A percentile compares a stretch with the other conserved stretches of the same genome.
Evolutionary conservation across 805 yeast genomes (phyloP).

Genomic region (Zygoascus tannicola): DNA sequence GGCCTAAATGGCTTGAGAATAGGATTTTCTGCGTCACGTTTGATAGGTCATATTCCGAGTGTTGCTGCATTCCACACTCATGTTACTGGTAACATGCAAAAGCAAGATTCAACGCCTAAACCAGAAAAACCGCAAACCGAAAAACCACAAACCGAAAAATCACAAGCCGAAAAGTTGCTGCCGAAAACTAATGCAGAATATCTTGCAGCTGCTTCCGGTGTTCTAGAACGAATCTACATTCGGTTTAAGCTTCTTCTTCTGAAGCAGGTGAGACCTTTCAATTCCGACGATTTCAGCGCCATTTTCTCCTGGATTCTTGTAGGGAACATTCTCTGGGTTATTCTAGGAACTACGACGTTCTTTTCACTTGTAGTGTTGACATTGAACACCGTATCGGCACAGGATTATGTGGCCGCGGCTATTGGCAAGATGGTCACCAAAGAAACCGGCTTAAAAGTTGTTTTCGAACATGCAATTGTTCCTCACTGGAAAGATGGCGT

Average conservation of each 20-base stretch:
- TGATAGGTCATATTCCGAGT: no score
- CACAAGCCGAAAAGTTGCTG: no score
- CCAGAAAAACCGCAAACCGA: no score
- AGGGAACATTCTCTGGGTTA: conserved; percentile 70
- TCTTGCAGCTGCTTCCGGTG: conserved; percentile 36
- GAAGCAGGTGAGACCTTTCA: conserved; percentile 71
- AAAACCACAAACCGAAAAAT: no score
- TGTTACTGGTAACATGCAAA: no score
- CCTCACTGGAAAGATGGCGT: conserved; percentile 90
- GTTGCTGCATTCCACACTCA: no score
- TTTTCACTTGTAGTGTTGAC: conserved; percentile 69
- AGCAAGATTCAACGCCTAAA: no score
- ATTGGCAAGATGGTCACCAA: conserved; percentile 77
- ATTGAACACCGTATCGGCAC: conserved; percentile 77
- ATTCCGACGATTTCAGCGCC: conserved; percentile 86
- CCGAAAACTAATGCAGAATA: conserved; percentile 33
- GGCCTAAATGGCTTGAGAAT: no score
- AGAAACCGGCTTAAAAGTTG: conserved; percentile 73
- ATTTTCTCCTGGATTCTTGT: conserved; percentile 85
- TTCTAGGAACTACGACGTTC: conserved; percentile 88
- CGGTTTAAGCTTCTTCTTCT: conserved; percentile 67
- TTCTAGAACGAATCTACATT: conserved; percentile 35
- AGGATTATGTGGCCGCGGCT: conserved; percentile 73
- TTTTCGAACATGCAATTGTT: conserved; percentile 87
- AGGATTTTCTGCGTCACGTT: no score